Percentiles rank a stretch among this genome's conserved stretches.
Evolutionary conservation across 208 protist genomes (phyloP).

Genomic region (Polymyxa betae): DNA sequence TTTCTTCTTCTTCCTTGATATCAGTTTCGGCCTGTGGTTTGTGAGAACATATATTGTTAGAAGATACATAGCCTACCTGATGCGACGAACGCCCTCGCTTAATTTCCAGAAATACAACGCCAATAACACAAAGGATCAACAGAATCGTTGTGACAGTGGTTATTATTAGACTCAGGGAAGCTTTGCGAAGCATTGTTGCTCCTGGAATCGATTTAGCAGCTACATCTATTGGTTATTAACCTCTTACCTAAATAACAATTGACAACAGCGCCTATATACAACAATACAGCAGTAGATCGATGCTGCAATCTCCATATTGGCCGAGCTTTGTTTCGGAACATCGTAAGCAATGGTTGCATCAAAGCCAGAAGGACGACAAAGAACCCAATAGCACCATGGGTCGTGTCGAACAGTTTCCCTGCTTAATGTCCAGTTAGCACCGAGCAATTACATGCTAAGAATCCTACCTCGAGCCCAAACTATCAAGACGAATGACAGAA

Average conservation of each 20-base stretch:
- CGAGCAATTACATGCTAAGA: not conserved
- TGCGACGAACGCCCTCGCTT: no score
- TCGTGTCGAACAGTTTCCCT: not conserved
- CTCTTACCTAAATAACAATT: constrained; percentile 45
- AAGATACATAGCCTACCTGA: no score
- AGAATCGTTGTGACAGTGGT: no score
- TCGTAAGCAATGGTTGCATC: not conserved
- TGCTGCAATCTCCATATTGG: not conserved
- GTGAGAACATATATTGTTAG: no score
- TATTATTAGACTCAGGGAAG: no score
- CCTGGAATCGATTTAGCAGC: no score
- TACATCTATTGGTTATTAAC: no score
- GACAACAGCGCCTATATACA: not conserved
- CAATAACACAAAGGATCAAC: no score
- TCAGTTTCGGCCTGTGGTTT: no score
- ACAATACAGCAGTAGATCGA: not conserved
- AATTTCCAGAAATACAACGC: no score
- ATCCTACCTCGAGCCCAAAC: not conserved
- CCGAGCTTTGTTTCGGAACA: not conserved
- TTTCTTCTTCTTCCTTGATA: no score
- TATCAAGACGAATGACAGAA: not conserved
- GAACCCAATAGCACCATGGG: not conserved
- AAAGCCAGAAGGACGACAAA: not conserved
- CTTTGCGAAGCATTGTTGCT: no score
- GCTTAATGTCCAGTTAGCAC: not conserved